Base-by-base conservation (phyloP, 2,329 filamentous ascomycete species). In the Talaromyces pinophilus region DNA sequence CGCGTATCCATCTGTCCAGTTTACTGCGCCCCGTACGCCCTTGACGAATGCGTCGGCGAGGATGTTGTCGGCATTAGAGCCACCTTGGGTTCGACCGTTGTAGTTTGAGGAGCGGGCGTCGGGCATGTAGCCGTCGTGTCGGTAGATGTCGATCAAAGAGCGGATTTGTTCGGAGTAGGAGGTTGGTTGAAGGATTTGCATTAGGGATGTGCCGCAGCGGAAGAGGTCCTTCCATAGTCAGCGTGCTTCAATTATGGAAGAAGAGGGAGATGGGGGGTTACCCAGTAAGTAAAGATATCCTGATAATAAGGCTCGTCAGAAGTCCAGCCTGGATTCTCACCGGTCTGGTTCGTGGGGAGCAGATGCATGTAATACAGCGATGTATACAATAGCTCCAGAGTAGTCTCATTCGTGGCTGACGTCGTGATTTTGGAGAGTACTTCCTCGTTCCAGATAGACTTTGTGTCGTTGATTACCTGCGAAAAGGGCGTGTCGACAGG, bases 41-140 rank as follows among this genome's bases (percentile, higher is more conserved):
- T 92, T 92, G 25, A 91, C 64, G 66, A 84, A 91, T 0, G 87
- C 86, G 70, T 92, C 90, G 0, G 84, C 87, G 1, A 92, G 79
- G 1, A 92, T 83, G 8, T 88, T 84, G 71, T 92, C 90, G 7
- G 89, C 88, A 67, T 92, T 92, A 0, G 88, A 91, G 0, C 90
- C 91, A 8, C 90, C 90, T 78, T 92, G 90, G 0, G 89, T 91
- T 71, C 85, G 89, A 0, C 90, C 90, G 72, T 90, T 90, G 74
- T 86, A 90, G 1, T 92, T 82, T 22, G 84, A 88, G 89, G 92
- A 92, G 35, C 89, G 85, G 68, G 90, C 92, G 73, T 93, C 90
- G 0, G 90, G 90, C 13, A 93, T 78, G 81, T 87, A 92, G 0
- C 90, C 90, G 69, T 89, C 83, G 70, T 90, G 83, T 30, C 83